phyloP scores from a whole-genome alignment of 352 stramenopile species.

The Phytophthora pistaciae region DNA sequence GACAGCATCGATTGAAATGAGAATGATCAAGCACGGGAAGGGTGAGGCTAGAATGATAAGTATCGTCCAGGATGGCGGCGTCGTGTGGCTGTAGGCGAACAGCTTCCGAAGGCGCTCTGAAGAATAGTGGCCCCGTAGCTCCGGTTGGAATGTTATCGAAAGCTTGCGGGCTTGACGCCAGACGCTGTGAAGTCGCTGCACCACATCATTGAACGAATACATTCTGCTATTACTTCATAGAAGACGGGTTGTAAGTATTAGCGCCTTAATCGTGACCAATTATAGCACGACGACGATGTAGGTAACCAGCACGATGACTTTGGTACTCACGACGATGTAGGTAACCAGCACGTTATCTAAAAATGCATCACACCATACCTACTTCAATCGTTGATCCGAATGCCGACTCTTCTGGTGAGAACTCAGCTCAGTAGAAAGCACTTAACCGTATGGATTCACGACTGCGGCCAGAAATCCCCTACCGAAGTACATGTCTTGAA shows the following conservation, averaged over 20 bases:
- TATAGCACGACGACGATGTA: too few relatives aligned
- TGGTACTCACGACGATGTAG: too few relatives aligned
- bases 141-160: conserved; percentile 26
- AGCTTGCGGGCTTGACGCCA: conserved; percentile 8
- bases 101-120: conserved; percentile 16
- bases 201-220: background rate
- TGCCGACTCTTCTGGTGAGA: too few relatives aligned
- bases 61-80: background rate
- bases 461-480: background rate
- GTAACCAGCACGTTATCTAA: too few relatives aligned
- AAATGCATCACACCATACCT: too few relatives aligned
- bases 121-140: conserved; percentile 50
- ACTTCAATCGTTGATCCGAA: too few relatives aligned
- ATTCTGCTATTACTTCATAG: background rate
- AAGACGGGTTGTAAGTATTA: too few relatives aligned
- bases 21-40: conserved; percentile 32
- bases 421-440: too few relatives aligned
- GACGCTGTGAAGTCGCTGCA: background rate
- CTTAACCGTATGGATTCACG: background rate
- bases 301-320: too few relatives aligned
- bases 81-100: background rate
- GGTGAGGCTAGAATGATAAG: conserved; percentile 25
- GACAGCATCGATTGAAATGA: conserved; percentile 13
- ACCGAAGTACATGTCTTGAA: background rate
- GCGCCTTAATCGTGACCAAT: too few relatives aligned